A percentile compares a stretch with the other conserved stretches of the same genome.
Evolutionary conservation across 2,329 filamentous ascomycete species (phyloP).

Genomic region (Fusarium mangiferae): DNA sequence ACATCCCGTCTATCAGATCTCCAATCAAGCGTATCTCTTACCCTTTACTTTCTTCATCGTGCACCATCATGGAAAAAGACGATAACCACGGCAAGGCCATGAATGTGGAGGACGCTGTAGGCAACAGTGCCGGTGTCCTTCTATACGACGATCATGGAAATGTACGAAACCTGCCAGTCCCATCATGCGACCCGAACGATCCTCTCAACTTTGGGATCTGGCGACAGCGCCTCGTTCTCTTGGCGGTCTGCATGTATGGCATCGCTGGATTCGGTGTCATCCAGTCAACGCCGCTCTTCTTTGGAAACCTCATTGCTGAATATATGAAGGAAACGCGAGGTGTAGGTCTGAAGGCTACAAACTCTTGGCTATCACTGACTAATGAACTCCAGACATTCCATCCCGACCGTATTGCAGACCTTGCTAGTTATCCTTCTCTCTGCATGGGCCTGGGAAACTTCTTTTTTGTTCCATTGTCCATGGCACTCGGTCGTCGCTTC

Average conservation of each 20-base stretch:
- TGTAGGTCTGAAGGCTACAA: not conserved
- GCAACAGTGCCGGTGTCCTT: not conserved
- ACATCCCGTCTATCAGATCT: fast-evolving
- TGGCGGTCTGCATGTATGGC: not conserved
- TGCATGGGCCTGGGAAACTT: not conserved
- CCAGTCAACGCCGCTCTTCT: not conserved
- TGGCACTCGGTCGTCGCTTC: not conserved
- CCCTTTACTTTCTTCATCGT: not conserved
- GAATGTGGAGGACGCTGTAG: not conserved
- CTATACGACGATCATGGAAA: not conserved
- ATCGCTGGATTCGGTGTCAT: not conserved
- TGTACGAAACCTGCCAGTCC: not conserved
- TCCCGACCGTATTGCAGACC: not conserved
- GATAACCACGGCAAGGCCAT: not conserved
- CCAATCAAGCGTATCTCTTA: fast-evolving
- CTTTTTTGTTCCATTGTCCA: not conserved
- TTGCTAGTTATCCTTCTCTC: not conserved
- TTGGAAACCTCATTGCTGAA: not conserved
- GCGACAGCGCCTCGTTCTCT: not conserved
- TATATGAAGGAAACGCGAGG: not conserved
- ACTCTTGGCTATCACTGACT: not conserved
- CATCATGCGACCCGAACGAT: not conserved
- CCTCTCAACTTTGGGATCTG: not conserved
- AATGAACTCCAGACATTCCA: not conserved
- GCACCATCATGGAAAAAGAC: not conserved